Base-by-base conservation (phyloP, 805 yeast species). In the Metschnikowia picachoensis region DNA sequence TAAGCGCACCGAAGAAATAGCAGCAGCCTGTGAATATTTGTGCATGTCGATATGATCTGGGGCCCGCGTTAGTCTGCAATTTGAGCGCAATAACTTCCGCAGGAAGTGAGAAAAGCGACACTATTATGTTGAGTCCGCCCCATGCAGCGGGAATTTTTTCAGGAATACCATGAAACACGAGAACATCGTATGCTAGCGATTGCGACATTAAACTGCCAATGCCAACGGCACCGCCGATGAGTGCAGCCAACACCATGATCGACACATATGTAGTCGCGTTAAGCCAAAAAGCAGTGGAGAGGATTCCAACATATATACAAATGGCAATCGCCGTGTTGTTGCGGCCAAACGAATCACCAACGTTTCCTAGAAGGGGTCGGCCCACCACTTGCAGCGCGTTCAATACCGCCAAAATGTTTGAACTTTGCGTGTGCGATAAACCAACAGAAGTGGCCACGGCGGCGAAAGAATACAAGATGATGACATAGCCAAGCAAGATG, bases 1-100 rank as follows among this genome's bases (percentile, higher is more conserved):
- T 46, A 3, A 78, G 6, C 10, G 74, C 56, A 0, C 76, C 76
- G 10, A 61, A 62, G n/a, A 74, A 57, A 51, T 74, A 76, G 38
- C 76, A 60, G 15, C 71, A 56, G 2, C 86, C 88, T 4, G 80
- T 74, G 58, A 80, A 82, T 1, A 82, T 68, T 56, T 83, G 88
- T 1, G 85, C 72, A 52, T 82, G 74, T 31, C 77, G 62, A 53
- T 76, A 83, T 2, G 87, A 46, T 4, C 35, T 37, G 20, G 49
- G 37, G 8, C 49, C 49, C 9, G 43, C 40, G 27, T 47, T 43
- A 4, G 38, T 37, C n/a, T 44, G 46, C 39, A 55, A 51, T 36
- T 49, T 49, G 15, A 81, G 73, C 0, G 80, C 85, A 41, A 80
- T 73, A 8, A 78, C 72, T 61, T 81, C 87, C 3, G 80, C 67